These are phyloP conservation scores for Periconia sp. DNA, from an alignment of 2,329 filamentous ascomycete species.

Conservation along the genomic window DNA sequence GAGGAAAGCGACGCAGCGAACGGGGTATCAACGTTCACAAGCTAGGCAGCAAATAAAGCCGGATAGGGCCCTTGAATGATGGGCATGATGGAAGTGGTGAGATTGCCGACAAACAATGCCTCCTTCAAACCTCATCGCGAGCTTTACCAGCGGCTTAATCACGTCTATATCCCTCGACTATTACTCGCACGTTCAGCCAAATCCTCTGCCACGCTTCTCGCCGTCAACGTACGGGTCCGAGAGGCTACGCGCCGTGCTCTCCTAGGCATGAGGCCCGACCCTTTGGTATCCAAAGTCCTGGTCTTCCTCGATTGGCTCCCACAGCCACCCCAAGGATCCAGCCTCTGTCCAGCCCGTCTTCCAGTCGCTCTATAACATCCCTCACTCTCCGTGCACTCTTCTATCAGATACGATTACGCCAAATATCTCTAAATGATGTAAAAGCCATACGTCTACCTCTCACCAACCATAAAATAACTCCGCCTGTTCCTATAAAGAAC, in stretches of 20 bases:
- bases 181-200: constrained; percentile 7
- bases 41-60: no score
- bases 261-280: constrained; percentile 13
- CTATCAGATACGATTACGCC: neutral
- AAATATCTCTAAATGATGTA: neutral
- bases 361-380: constrained; percentile 17
- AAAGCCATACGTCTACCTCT: neutral
- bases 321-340: constrained; percentile 17
- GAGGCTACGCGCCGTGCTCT: constrained; percentile 6
- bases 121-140: constrained; percentile 18
- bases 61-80: no score
- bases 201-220: constrained; percentile 11
- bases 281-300: constrained; percentile 19
- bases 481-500: neutral
- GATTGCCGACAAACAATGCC: no score
- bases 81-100: no score
- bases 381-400: constrained; percentile 12
- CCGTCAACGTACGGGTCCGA: constrained; percentile 5
- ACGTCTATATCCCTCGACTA: constrained; percentile 10
- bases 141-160: no score
- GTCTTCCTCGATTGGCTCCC: constrained; percentile 15
- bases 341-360: constrained; percentile 16
- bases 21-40: no score
- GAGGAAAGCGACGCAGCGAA: no score
- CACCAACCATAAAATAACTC: constrained; percentile 1